Percentiles rank a stretch among this genome's conserved stretches.
These are phyloP conservation scores for Phytophthora sojae DNA, from an alignment of 352 stramenopile genomes.

Conservation along the genomic window DNA sequence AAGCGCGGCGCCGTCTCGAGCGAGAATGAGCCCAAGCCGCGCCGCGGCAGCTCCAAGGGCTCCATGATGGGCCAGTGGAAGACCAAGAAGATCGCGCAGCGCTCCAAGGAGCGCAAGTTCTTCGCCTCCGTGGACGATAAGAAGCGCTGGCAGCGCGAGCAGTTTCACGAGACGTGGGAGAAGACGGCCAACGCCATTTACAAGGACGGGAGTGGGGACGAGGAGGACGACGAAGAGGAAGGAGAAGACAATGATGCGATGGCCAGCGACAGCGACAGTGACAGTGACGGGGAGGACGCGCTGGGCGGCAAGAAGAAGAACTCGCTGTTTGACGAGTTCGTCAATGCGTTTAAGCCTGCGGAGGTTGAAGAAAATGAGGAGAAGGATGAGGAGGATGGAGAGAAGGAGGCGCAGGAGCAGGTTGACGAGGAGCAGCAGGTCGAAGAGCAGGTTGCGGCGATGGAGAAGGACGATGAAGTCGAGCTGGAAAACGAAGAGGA, in stretches of 20 bases:
- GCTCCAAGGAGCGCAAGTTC: slow-evolving; percentile 56
- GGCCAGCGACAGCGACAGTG: slow-evolving; percentile 23
- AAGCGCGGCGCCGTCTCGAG: slow-evolving; percentile 15
- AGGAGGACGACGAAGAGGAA: slow-evolving; percentile 1
- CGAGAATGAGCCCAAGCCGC: slow-evolving; percentile 28
- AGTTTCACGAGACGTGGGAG: slow-evolving; percentile 45
- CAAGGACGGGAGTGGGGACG: slow-evolving; percentile 30
- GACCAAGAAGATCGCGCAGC: slow-evolving; percentile 57
- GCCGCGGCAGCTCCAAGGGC: slow-evolving; percentile 19
- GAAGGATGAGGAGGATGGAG: slow-evolving; percentile 44
- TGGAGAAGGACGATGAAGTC: slow-evolving; percentile 39
- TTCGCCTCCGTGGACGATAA: slow-evolving; percentile 50
- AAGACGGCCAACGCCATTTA: slow-evolving; percentile 54
- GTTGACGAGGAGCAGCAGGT: slow-evolving; percentile 30
- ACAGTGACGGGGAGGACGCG: slow-evolving; percentile 20
- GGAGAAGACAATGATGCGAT: neutral
- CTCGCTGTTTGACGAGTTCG: slow-evolving; percentile 80
- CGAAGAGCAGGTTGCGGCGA: slow-evolving; percentile 25
- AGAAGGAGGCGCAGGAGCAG: slow-evolving; percentile 40
- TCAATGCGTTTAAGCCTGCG: slow-evolving; percentile 64
- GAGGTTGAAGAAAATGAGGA: slow-evolving; percentile 48
- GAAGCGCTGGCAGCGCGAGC: slow-evolving; percentile 56
- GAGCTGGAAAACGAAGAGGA: slow-evolving; percentile 31
- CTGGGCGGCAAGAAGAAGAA: slow-evolving; percentile 12
- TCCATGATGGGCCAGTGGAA: slow-evolving; percentile 88